Evolutionary conservation across 495 filamentous ascomycete genomes (phyloP), one percentile per base, ranked within the genome.

Genomic region (Bacidia rubella): DNA sequence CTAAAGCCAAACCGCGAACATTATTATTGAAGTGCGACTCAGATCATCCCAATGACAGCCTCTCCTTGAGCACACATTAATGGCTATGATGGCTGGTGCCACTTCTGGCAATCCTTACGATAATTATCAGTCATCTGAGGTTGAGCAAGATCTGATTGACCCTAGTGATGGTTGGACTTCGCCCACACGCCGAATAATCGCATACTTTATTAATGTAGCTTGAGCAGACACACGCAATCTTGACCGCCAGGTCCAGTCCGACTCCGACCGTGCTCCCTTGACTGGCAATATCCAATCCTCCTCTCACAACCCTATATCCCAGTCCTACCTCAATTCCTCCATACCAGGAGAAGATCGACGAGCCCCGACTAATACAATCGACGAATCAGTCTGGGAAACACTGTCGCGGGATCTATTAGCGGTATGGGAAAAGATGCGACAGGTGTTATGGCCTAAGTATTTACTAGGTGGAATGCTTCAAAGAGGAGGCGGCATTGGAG

Each of bases 391-490:
- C 45, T 97, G 90, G 92, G 83, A 89, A 25, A 99, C 92, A 11
- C 70, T 99, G 52, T 84, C 83, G 40, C 82, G 92, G 51, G 92
- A 99, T 66, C 70, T 97, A 61, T 65, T 89, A 17, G 92, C 89
- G 39, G 87, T 97, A 23, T 97, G 92, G 88, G 82, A 85, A 68
- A 96, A 96, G 75, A 87, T 97, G 86, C 81, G 83, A 67, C 90
- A 93, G 69, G 92, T 98, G n/a, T 78, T 98, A 46, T 98, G 86
- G 68, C 92, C 92, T 2, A 90, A 92, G 62, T 95, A 95, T 71
- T 73, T 96, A 45, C 82, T 97, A 42, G 84, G 84, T 49, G 83
- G 74, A 23, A 75, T 82, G 61, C 62, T 79, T 68, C 71, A 76
- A 63, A 66, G 76, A 60, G 68, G 75, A 53, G 87, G 86, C 25